These are phyloP conservation scores for Calonectria crousiana DNA, from an alignment of 2,329 filamentous ascomycete genomes.

Conservation along the genomic window DNA sequence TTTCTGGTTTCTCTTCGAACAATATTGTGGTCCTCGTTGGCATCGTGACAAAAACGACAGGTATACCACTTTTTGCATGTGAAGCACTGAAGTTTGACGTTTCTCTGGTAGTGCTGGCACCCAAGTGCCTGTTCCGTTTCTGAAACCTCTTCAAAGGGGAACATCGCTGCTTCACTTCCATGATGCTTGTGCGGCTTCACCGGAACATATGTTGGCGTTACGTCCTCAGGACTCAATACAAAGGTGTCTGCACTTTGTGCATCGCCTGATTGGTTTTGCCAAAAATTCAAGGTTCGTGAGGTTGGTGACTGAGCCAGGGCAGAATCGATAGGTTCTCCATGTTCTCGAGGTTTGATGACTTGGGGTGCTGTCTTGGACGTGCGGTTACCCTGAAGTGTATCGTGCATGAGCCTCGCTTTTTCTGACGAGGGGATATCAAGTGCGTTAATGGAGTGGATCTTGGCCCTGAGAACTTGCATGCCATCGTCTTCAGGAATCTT, in stretches of 20 bases:
- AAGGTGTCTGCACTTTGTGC: constrained; percentile 57
- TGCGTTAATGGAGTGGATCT: constrained; percentile 77
- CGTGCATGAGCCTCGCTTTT: constrained; percentile 80
- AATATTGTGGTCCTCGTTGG: constrained; percentile 81
- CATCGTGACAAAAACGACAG: constrained; percentile 94
- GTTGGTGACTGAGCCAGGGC: constrained; percentile 55
- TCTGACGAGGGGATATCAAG: constrained; percentile 69
- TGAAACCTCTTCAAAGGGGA: constrained; percentile 31
- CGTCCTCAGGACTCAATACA: constrained; percentile 69
- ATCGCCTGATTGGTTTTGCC: constrained; percentile 63
- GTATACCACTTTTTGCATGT: constrained; percentile 94
- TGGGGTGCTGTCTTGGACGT: constrained; percentile 46
- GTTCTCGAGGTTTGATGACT: constrained; percentile 31
- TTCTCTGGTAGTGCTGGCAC: constrained; percentile 93
- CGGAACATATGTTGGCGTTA: constrained; percentile 76
- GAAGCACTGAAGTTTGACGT: constrained; percentile 95
- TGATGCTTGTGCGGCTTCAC: constrained; percentile 61
- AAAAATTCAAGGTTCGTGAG: constrained; percentile 68
- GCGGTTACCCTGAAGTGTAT: constrained; percentile 75
- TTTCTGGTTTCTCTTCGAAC: constrained; percentile 87
- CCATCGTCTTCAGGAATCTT: constrained; percentile 82
- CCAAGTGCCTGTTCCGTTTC: constrained; percentile 67
- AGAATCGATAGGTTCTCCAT: constrained; percentile 39
- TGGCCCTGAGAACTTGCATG: constrained; percentile 74
- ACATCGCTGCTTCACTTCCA: constrained; percentile 54